Base-by-base conservation (phyloP, 1,284 basidiomycete species). In the Pyrrhoderma lamaoense region DNA sequence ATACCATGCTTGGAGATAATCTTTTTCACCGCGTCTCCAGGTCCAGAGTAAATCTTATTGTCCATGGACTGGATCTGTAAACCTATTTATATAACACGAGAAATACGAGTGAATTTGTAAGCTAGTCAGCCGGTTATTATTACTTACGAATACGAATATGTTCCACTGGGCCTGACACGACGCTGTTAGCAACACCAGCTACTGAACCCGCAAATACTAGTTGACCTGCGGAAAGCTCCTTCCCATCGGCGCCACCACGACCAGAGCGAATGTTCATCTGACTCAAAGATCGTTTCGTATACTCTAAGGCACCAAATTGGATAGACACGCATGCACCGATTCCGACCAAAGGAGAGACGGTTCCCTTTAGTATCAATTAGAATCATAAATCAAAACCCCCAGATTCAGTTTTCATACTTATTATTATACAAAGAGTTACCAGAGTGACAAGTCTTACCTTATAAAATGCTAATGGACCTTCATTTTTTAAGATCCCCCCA, bases 281-380 rank as follows among this genome's bases (percentile, higher is more conserved):
- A 2, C 78, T 76, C 61, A 97, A 95, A 56, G 75, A 71, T n/a
- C 94, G 82, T 67, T 99, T 99, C 40, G 85, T 76, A 58, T 82
- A 87, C 68, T 96, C 93, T 52, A 98, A 76, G 21, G 85, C 93
- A 49, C 85, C 94, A 64, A 99, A 99, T 65, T 99, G 95, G 63
- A 99, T 94, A 8, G 92, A 94, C 2, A 98, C 95, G 65, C 95
- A 95, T 38, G 87, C 76, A 58, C 94, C 95, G 56, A 98, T 96
- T 37, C 95, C 95, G 21, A 98, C 73, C 16, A 99, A 73, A 8
- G 95, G 95, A 4, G 93, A 91, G 37, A 95, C 70, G 0, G 95
- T 97, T 43, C 95, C 95, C 91, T 93, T 56, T 16, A 18, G 40
- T 45, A 27, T 40, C 13, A 8, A 40, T 5, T 13, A 21, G 27